Base-by-base conservation (phyloP, 345 rosid genomes). In the Eucalyptus leucophloia region DNA sequence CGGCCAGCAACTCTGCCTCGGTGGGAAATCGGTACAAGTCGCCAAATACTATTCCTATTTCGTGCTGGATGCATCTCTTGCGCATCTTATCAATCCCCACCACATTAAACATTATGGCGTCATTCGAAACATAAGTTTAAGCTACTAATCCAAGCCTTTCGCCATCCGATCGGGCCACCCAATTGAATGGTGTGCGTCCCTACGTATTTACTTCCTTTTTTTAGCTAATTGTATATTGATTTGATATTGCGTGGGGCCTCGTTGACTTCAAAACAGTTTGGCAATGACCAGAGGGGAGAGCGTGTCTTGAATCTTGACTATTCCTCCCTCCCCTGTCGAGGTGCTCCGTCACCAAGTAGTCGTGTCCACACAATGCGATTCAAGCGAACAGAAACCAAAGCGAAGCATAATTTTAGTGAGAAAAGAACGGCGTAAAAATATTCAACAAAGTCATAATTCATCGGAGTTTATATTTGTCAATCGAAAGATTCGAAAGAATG, bases 381-480 rank as follows among this genome's bases (percentile, higher is more conserved):
- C 6, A 11, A 18, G 82, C 45, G 9, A 67, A n/a, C 37, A n/a
- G 21, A n/a, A n/a, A n/a, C 77, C 77, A 16, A 65, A 19, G 44
- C 8, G 23, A 18, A 72, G 24, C 21, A 72, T 34, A 9, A 24
- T 18, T 9, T 12, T 60, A 28, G 69, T 1, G 30, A 24, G 21
- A 53, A 53, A 53, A 53, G 58, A 53, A 21, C 11, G 0, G 58
- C 26, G 26, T 53, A 21, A 4, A 18, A 53, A 7, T 19, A 8
- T 15, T n/a, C 77, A n/a, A 7, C 21, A 72, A 18, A 37, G 26
- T 19, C 45, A 19, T 72, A 19, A 37, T 10, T 9, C 1, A 21
- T 19, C 2, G 0, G 8, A 14, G 1, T 34, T 5, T 45, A 9
- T 5, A 3, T 72, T 10, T 19, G 14, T 37, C 83, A 19, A 10